Evolutionary conservation across 2,329 filamentous ascomycete species (phyloP).

Genomic region (Pyrenochaeta sp.): DNA sequence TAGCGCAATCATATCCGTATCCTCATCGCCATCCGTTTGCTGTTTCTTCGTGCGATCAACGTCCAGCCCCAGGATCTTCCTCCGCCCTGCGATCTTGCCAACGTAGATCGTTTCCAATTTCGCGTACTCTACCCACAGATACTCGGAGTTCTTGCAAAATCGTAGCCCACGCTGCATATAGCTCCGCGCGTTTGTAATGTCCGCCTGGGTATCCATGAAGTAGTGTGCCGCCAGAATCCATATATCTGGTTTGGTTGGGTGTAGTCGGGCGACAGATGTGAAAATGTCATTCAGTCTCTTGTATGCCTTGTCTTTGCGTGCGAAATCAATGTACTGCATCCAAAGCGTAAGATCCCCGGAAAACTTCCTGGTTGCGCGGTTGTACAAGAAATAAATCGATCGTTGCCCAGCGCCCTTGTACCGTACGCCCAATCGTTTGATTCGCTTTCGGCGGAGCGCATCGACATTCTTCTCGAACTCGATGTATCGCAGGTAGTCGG

Average conservation of each 20-base stretch:
- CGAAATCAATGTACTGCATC: conserved; percentile 89
- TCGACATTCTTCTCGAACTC: conserved; percentile 75
- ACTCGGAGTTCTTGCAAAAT: conserved; percentile 80
- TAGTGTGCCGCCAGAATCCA: conserved; percentile 87
- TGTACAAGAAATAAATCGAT: conserved; percentile 87
- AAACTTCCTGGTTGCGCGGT: conserved; percentile 84
- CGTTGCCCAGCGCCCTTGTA: conserved; percentile 76
- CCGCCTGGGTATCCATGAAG: conserved; percentile 78
- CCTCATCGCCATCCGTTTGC: conserved; percentile 55
- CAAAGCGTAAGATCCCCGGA: conserved; percentile 82
- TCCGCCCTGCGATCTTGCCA: conserved; percentile 78
- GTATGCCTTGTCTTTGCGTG: conserved; percentile 70
- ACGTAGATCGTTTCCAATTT: conserved; percentile 94
- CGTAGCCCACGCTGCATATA: conserved; percentile 90
- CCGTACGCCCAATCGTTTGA: conserved; percentile 80
- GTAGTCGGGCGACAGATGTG: conserved; percentile 78
- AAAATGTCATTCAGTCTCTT: conserved; percentile 69
- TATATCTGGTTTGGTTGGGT: conserved; percentile 81
- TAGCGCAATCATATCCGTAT: conserved; percentile 62
- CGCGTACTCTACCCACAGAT: conserved; percentile 89
- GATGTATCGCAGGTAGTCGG: conserved; percentile 86
- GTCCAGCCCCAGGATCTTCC: conserved; percentile 72
- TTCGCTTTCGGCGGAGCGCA: conserved; percentile 80
- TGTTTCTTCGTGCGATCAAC: conserved; percentile 53
- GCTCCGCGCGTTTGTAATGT: conserved; percentile 84